Base-by-base conservation (phyloP, 1,284 basidiomycete species). In the Fomitopsis schrenkii region DNA sequence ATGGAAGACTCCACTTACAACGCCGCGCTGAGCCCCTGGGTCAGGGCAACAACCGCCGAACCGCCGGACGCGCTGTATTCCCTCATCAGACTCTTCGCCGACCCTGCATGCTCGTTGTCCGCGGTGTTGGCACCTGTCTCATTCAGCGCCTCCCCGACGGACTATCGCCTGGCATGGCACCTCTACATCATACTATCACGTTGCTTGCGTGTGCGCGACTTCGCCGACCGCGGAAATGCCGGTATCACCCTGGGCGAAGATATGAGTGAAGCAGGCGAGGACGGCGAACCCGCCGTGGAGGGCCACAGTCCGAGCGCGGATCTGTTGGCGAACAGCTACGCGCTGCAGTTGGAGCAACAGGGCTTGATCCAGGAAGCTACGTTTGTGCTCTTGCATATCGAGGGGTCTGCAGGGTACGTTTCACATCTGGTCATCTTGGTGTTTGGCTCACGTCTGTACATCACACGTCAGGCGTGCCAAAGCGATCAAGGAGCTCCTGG, bases 161-260 rank as follows among this genome's bases (percentile, higher is more conserved):
- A 97, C 74, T 90, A 88, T 71, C 86, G 93, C 12, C 78, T 98
- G 59, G 83, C 93, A 8, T 99, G 97, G 97, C 95, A 98, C 75
- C 73, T 98, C 35, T 98, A 97, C 73, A 85, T 95, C 62, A 78
- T 98, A 38, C 80, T 99, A 30, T 91, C 94, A 4, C 85, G 90
- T 28, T 91, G 91, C 58, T 84, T 98, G 73, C 81, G 88, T 45
- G 77, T 90, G 55, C 84, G 95, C 30, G 95, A 98, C 72, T 93
- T 97, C 65, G 83, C 85, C 40, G 96, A 98, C 73, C 84, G 95
- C 64, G 79, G 80, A 30, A 78, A 83, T 35, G 73, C 81, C 19
- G 77, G 76, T 38, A 75, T 77, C 17, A 65, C 66, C 5, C 5
- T 54, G n/a, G 52, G 52, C 52, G 52, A 54, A 55, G 73, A 71